Evolutionary conservation across 441 rosid species (phyloP).

Genomic region (Populus tomentosa): DNA sequence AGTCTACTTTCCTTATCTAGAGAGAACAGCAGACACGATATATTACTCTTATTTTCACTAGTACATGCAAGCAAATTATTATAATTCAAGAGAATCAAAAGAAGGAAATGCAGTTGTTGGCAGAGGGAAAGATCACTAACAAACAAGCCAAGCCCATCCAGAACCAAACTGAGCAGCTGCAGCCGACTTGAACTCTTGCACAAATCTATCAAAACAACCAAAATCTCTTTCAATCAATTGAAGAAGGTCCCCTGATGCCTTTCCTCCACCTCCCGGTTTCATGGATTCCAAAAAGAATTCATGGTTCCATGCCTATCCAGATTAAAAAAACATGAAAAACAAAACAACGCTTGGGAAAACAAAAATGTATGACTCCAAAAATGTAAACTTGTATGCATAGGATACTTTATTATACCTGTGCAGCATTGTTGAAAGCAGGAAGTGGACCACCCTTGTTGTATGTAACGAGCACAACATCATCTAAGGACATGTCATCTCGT

Average conservation of each 20-base stretch:
- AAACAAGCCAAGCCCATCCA: constrained; percentile 98
- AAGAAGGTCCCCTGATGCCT: constrained; percentile 74
- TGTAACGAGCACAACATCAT: constrained; percentile 32
- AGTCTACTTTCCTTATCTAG: constrained; percentile 77
- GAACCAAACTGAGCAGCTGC: constrained; percentile 86
- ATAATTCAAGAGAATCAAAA: background rate
- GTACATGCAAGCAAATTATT: background rate
- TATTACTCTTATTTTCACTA: background rate
- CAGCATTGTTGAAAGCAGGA: constrained; percentile 89
- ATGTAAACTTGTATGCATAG: background rate
- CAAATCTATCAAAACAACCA: constrained; percentile 58
- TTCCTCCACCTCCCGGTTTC: constrained; percentile 91
- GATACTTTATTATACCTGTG: constrained; percentile 50
- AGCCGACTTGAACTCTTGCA: constrained; percentile 51
- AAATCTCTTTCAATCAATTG: constrained; percentile 75
- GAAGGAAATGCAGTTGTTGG: background rate
- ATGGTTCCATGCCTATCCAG: constrained; percentile 81
- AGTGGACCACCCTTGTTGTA: constrained; percentile 56
- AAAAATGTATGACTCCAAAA: background rate
- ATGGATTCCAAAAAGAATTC: constrained; percentile 93
- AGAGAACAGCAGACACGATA: background rate
- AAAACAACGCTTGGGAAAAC: background rate
- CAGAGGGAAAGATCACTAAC: constrained; percentile 35
- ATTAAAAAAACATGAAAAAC: background rate
- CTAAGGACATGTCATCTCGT: constrained; percentile 53